phyloP scores from a whole-genome alignment of 768 basidiomycete genomes.

The Megacollybia marginata region DNA sequence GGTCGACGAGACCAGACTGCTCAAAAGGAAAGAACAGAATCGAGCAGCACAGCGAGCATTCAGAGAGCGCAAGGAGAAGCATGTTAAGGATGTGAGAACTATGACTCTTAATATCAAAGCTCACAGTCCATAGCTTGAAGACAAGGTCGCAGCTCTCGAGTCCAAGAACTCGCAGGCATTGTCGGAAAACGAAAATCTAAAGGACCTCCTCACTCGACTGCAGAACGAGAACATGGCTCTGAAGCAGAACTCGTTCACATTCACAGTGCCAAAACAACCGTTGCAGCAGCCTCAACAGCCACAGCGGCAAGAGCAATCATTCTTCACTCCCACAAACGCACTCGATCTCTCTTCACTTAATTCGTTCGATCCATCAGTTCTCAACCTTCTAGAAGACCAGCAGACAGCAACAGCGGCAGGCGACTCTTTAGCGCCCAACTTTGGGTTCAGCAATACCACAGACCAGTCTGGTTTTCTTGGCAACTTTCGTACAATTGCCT shows the following conservation, averaged over 20 bases:
- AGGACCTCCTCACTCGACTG: conserved; percentile 75
- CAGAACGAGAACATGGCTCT: conserved; percentile 83
- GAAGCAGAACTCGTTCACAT: conserved; percentile 77
- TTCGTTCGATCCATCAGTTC: conserved; percentile 61
- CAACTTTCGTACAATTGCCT: conserved; percentile 74
- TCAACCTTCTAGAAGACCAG: conserved; percentile 57
- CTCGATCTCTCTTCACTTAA: conserved; percentile 64
- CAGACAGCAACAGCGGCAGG: conserved; percentile 47
- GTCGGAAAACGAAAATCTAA: conserved; percentile 83
- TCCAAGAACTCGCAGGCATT: conserved; percentile 66
- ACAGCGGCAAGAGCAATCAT: neutral
- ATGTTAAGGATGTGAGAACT: conserved; percentile 83
- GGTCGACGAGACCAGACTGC: conserved; percentile 64
- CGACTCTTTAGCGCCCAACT: conserved; percentile 55
- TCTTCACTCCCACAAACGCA: conserved; percentile 29
- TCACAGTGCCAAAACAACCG: conserved; percentile 51
- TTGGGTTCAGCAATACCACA: conserved; percentile 44
- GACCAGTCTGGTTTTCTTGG: conserved; percentile 34
- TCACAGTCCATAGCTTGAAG: conserved; percentile 60
- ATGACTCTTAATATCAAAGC: neutral
- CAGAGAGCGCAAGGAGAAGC: conserved; percentile 94
- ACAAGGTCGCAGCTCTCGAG: conserved; percentile 82
- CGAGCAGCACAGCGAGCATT: conserved; percentile 96
- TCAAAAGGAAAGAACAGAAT: conserved; percentile 96
- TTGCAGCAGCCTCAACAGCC: neutral